A percentile compares a stretch with the other conserved stretches of the same genome.
These are phyloP conservation scores for Cryptococcus hybrid DNA, from an alignment of 1,284 basidiomycete genomes.

Conservation along the genomic window DNA sequence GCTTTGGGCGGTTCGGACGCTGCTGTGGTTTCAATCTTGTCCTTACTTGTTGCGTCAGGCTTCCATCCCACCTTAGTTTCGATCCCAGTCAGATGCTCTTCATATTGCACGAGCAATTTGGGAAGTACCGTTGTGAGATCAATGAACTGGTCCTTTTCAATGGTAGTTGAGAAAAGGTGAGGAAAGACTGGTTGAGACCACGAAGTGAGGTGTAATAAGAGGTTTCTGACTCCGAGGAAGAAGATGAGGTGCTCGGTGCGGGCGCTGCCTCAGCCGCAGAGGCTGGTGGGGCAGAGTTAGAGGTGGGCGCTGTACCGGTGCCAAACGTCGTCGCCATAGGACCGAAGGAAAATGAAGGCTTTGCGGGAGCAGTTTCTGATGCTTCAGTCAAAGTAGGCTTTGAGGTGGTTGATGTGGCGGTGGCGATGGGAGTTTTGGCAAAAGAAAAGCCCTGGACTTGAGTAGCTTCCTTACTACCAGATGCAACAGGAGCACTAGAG, in stretches of 20 bases:
- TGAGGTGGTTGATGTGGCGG: background rate
- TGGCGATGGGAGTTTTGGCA: background rate
- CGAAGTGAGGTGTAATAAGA: conserved; percentile 72
- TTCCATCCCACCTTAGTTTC: conserved; percentile 53
- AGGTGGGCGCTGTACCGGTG: background rate
- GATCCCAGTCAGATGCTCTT: conserved; percentile 58
- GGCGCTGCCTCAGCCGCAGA: conserved; percentile 11
- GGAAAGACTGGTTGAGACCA: conserved; percentile 73
- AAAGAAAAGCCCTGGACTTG: conserved; percentile 8
- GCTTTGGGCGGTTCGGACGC: conserved; percentile 25
- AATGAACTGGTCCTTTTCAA: conserved; percentile 73
- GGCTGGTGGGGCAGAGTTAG: conserved; percentile 1
- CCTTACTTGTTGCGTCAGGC: conserved; percentile 10
- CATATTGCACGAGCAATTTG: conserved; percentile 63
- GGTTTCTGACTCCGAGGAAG: conserved; percentile 27
- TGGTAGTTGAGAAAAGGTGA: conserved; percentile 62
- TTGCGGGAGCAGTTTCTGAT: background rate
- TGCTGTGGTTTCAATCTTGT: conserved; percentile 9
- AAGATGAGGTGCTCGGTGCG: conserved; percentile 5
- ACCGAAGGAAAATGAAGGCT: conserved; percentile 8
- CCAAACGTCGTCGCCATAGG: background rate
- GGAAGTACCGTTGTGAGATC: conserved; percentile 57
- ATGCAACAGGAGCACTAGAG: background rate
- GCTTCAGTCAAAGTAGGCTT: conserved; percentile 2
- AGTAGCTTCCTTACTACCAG: conserved; percentile 3